Evolutionary conservation across 1,139 yeast species (phyloP).

Genomic region (Geotrichum histeridarum): DNA sequence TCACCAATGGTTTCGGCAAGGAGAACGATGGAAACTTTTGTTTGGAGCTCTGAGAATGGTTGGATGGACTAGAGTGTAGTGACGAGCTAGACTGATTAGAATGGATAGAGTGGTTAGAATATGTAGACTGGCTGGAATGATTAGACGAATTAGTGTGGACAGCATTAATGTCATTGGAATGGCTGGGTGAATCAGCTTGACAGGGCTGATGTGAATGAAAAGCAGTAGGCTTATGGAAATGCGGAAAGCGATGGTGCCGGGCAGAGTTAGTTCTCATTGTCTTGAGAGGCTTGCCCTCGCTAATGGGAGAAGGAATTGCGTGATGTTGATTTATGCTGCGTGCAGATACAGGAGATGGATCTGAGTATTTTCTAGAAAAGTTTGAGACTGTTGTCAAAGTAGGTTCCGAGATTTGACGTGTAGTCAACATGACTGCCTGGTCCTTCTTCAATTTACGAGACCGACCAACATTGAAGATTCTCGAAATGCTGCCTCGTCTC

Average conservation of each 20-base stretch:
- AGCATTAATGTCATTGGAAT: neutral
- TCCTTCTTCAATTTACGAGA: constrained; percentile 1
- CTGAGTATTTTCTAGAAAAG: constrained; percentile 2
- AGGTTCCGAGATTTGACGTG: neutral
- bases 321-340: neutral
- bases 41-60: neutral
- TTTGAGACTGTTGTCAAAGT: no score
- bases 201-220: neutral
- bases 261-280: neutral
- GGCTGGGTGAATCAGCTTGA: neutral
- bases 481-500: constrained; percentile 10
- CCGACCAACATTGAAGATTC: constrained; percentile 9
- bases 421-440: neutral
- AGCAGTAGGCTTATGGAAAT: constrained; percentile 8
- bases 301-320: neutral
- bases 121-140: no score
- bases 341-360: neutral
- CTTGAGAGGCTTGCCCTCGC: neutral
- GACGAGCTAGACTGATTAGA: neutral
- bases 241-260: constrained; percentile 1
- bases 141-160: neutral
- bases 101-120: neutral
- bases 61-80: neutral
- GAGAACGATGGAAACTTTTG: neutral
- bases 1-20: neutral